phyloP scores from a whole-genome alignment of 1,284 basidiomycete genomes.

The Golubevia pallescens region DNA sequence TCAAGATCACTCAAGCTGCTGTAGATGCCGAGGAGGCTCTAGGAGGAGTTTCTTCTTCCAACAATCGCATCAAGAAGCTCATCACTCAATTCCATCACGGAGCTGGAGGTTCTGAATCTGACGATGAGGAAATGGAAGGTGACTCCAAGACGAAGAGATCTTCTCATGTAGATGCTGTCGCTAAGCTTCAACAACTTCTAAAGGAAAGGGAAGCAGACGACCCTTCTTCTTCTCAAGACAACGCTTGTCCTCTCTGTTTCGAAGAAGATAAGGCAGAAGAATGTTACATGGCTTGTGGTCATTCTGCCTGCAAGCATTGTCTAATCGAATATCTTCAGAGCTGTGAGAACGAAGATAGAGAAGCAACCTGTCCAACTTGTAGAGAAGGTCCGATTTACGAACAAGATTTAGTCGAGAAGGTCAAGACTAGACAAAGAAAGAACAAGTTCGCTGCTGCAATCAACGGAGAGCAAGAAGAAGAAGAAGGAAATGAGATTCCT shows the following conservation, averaged over 20 bases:
- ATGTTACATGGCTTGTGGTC: constrained; percentile 32
- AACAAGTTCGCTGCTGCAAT: constrained; percentile 63
- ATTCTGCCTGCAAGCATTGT: constrained; percentile 53
- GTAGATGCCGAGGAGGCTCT: too few relatives aligned
- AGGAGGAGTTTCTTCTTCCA: too few relatives aligned
- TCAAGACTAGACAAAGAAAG: constrained; percentile 69
- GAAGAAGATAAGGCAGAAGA: too few relatives aligned
- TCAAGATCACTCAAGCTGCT: constrained; percentile 34
- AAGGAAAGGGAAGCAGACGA: too few relatives aligned
- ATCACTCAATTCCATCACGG: not conserved
- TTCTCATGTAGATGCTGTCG: too few relatives aligned
- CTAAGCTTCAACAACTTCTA: too few relatives aligned
- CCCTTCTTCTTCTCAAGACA: too few relatives aligned
- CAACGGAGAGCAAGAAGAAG: constrained; percentile 47
- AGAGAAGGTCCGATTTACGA: constrained; percentile 65
- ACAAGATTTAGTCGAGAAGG: constrained; percentile 70
- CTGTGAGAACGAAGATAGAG: constrained; percentile 39
- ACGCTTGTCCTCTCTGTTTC: too few relatives aligned
- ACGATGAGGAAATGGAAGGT: too few relatives aligned
- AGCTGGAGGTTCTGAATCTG: too few relatives aligned
- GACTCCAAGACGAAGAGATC: too few relatives aligned
- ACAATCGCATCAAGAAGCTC: not conserved
- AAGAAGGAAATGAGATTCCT: constrained; percentile 27
- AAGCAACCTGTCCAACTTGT: constrained; percentile 48
- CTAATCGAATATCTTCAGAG: constrained; percentile 40